Evolutionary conservation across 2,329 filamentous ascomycete genomes (phyloP).

Genomic region (Neophaeococcomyces aloes): DNA sequence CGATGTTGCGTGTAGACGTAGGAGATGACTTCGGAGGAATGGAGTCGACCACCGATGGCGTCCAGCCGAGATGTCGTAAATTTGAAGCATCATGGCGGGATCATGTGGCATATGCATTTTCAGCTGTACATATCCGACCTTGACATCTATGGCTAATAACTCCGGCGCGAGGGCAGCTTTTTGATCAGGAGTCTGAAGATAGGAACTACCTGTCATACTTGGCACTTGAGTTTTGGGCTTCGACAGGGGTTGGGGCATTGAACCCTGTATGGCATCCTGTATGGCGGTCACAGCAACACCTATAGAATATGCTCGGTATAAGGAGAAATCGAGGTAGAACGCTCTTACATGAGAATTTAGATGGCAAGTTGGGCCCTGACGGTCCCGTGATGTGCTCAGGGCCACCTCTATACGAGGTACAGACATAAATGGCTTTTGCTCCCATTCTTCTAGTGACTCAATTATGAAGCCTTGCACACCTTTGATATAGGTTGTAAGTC

Average conservation of each 20-base stretch:
- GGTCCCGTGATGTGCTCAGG: constrained; percentile 74
- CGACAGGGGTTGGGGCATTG: constrained; percentile 14
- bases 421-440: constrained; percentile 73
- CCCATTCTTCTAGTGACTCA: constrained; percentile 73
- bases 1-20: constrained; percentile 78
- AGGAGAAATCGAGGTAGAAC: constrained; percentile 75
- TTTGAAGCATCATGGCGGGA: constrained; percentile 81
- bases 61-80: constrained; percentile 72
- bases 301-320: constrained; percentile 85
- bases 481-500: constrained; percentile 67
- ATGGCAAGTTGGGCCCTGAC: constrained; percentile 78
- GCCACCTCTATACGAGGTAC: constrained; percentile 81
- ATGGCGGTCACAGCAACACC: constrained; percentile 72
- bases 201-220: neutral
- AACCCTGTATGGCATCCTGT: constrained; percentile 50
- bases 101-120: constrained; percentile 83
- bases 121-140: constrained; percentile 69
- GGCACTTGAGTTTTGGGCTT: neutral
- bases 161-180: constrained; percentile 39
- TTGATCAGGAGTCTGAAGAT: constrained; percentile 20
- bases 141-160: constrained; percentile 70
- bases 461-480: constrained; percentile 85
- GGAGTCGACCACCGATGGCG: constrained; percentile 80
- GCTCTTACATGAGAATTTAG: constrained; percentile 71
- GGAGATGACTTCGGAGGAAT: constrained; percentile 64